Base-by-base conservation (phyloP, 805 yeast genomes). In the Candida jianshihensis region DNA sequence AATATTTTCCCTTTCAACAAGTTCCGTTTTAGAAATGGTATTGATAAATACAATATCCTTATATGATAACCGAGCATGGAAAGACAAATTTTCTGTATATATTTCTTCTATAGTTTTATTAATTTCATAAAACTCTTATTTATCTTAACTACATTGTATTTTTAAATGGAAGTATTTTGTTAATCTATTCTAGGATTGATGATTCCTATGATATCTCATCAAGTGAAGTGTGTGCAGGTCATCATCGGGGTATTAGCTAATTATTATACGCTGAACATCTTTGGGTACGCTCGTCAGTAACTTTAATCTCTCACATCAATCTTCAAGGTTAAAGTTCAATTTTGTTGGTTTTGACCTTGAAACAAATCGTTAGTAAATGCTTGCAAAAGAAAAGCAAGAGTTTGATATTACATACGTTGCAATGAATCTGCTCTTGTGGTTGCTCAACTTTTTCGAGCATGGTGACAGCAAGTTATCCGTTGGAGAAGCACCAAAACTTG, bases 391-490 rank as follows among this genome's bases (percentile, higher is more conserved):
- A 36, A 27, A 29, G 33, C 17, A 18, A 30, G 17, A 9, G 7
- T 5, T 28, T 6, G 3, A 13, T 6, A 14, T 9, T 6, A 49
- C 67, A 34, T 49, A 60, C 68, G 49, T 57, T 27, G 56, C 53
- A 37, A 56, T 49, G 42, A 62, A 70, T 48, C 63, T 54, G 49
- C 52, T 57, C 53, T 66, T 71, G 44, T 73, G 78, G 26, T 68
- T 70, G 41, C 54, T 71, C 41, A 76, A 54, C 52, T 72, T 75
- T 43, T 72, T 70, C 2, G 80, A 66, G 48, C 80, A 72, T 20
- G 82, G 81, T 4, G 80, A 73, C 54, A 75, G 53, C 43, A 75
- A 43, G 33, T 61, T 69, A 46, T 76, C 83, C 3, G 83, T 76
- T 30, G 81, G 81, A 12, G 80, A 73, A 7, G 73, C 60, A 42